Evolutionary conservation across 345 rosid species (phyloP).

Genomic region (Populus euphratica): DNA sequence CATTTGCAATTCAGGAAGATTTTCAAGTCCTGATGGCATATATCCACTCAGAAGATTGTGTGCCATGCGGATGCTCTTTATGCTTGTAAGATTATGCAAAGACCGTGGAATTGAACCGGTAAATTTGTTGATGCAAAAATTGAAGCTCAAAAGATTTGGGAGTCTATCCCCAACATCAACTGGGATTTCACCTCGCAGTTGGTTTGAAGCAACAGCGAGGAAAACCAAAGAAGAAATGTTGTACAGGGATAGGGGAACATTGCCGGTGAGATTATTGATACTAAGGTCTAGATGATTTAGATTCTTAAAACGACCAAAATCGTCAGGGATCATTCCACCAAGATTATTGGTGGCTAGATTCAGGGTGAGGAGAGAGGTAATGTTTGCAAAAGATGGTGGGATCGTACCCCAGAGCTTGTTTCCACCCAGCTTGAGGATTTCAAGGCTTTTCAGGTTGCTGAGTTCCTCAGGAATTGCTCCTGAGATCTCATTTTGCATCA

Average conservation of each 20-base stretch:
- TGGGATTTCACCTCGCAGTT: constrained; percentile 16
- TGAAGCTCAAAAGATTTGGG: constrained; percentile 38
- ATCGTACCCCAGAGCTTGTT: background rate
- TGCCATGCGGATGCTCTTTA: constrained; percentile 31
- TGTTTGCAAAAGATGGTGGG: background rate
- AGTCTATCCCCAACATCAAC: constrained; percentile 34
- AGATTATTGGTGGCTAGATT: background rate
- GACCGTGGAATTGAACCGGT: constrained; percentile 38
- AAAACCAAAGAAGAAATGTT: background rate
- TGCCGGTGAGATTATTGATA: background rate
- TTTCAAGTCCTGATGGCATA: constrained; percentile 30
- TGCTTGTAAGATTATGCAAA: constrained; percentile 38
- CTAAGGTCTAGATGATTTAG: background rate
- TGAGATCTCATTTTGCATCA: constrained; percentile 37
- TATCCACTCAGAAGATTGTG: constrained; percentile 36
- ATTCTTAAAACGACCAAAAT: background rate
- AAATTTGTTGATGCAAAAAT: constrained; percentile 41
- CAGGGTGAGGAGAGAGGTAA: background rate
- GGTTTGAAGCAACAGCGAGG: background rate
- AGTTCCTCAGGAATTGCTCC: constrained; percentile 27
- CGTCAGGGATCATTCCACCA: background rate
- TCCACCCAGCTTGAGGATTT: background rate
- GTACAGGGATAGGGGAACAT: background rate
- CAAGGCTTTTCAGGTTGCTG: background rate
- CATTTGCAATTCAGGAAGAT: constrained; percentile 35